A percentile compares a stretch with the other conserved stretches of the same genome.
phyloP scores from a whole-genome alignment of 306 rosid species.

The Begonia fuchsioides region DNA sequence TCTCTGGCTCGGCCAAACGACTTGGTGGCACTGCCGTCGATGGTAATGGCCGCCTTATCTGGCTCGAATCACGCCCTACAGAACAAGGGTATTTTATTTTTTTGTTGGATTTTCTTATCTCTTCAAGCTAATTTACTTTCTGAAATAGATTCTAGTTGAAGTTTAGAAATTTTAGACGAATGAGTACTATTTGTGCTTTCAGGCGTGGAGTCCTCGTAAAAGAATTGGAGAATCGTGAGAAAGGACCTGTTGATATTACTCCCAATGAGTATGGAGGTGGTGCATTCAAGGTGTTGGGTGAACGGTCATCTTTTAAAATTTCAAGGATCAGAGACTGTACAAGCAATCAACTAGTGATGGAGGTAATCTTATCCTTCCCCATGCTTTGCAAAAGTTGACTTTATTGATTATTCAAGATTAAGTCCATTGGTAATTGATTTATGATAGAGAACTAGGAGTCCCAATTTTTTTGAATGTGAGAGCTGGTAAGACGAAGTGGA shows the following conservation, averaged over 20 bases:
- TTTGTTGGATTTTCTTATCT: neutral
- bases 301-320: constrained; percentile 56
- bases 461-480: too few relatives aligned
- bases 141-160: neutral
- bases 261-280: constrained; percentile 94
- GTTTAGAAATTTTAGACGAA: neutral
- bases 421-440: too few relatives aligned
- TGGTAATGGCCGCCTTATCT: constrained; percentile 49
- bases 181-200: neutral
- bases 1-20: constrained; percentile 66
- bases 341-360: constrained; percentile 40
- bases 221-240: constrained; percentile 46
- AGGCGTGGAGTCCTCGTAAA: constrained; percentile 78
- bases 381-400: neutral
- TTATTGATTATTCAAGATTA: too few relatives aligned
- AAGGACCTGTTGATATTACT: constrained; percentile 60
- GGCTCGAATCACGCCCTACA: constrained; percentile 81
- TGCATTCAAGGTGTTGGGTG: constrained; percentile 60
- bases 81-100: constrained; percentile 51
- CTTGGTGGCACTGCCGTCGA: constrained; percentile 77
- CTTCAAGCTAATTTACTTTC: neutral
- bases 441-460: too few relatives aligned
- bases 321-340: constrained; percentile 80
- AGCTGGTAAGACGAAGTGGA: too few relatives aligned
- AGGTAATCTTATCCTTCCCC: too few relatives aligned